Percentiles rank a stretch among this genome's conserved stretches.
Evolutionary conservation across 495 filamentous ascomycete species (phyloP).

Genomic region (Penicillium herquei): DNA sequence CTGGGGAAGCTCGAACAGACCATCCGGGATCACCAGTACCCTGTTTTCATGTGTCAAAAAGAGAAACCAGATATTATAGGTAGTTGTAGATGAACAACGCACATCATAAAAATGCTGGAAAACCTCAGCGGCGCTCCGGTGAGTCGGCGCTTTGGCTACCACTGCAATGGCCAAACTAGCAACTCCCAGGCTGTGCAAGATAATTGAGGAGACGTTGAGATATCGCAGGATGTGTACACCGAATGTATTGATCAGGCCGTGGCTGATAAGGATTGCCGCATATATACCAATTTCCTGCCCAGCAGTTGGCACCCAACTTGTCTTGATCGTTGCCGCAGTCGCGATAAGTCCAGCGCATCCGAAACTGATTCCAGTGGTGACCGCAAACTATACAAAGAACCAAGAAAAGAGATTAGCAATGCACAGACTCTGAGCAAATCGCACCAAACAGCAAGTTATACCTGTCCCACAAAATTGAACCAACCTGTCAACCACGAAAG

Average conservation of each 20-base stretch:
- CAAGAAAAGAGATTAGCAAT: neutral
- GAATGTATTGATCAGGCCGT: neutral
- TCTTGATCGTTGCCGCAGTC: neutral
- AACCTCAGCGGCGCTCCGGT: neutral
- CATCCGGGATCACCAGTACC: neutral
- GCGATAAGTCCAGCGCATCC: neutral
- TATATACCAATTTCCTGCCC: neutral
- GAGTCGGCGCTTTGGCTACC: neutral
- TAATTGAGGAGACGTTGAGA: neutral
- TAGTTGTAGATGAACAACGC: neutral
- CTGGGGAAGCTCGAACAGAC: neutral
- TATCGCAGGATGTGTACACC: neutral
- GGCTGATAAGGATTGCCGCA: neutral
- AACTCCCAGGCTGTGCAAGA: constrained; percentile 1
- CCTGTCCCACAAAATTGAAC: neutral
- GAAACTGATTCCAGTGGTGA: neutral
- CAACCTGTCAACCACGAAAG: neutral
- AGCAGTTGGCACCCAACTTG: neutral
- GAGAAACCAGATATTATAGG: neutral
- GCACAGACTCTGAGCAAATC: neutral
- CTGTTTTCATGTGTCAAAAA: neutral
- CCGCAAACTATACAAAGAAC: neutral
- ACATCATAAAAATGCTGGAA: neutral
- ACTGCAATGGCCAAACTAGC: neutral
- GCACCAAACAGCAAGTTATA: neutral